Percentiles rank a stretch among this genome's conserved stretches.
phyloP scores from a whole-genome alignment of 2,329 filamentous ascomycete species.

The Cercospora sesami region DNA sequence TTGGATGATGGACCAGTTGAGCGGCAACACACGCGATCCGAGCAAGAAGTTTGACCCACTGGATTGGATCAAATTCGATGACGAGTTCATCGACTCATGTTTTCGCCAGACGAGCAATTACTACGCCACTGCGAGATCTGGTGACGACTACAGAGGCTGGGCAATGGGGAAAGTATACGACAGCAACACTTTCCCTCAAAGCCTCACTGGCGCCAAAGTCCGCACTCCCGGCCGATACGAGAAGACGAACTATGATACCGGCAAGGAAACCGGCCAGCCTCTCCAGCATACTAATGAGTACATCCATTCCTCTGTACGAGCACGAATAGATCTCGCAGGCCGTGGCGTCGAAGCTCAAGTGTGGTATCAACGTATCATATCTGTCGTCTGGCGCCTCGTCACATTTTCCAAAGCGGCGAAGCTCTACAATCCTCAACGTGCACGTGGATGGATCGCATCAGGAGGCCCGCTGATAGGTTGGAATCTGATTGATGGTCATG shows the following conservation, averaged over 20 bases:
- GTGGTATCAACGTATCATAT: slow-evolving; percentile 22
- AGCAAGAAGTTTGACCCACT: slow-evolving; percentile 29
- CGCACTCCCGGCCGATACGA: slow-evolving; percentile 38
- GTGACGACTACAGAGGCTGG: slow-evolving; percentile 33
- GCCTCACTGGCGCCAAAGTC: slow-evolving; percentile 32
- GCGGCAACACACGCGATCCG: slow-evolving; percentile 33
- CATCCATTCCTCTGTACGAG: slow-evolving; percentile 40
- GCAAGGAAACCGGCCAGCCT: slow-evolving; percentile 26
- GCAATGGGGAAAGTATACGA: slow-evolving; percentile 39
- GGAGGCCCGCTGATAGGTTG: slow-evolving; percentile 37
- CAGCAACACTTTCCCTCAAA: slow-evolving; percentile 39
- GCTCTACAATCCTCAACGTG: slow-evolving; percentile 30
- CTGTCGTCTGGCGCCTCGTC: slow-evolving; percentile 27
- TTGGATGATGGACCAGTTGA: slow-evolving; percentile 47
- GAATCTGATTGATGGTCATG: slow-evolving; percentile 37
- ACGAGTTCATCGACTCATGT: slow-evolving; percentile 36
- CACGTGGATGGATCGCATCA: slow-evolving; percentile 18
- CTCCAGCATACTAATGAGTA: slow-evolving; percentile 38
- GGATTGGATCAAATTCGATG: slow-evolving; percentile 42
- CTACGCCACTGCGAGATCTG: slow-evolving; percentile 23
- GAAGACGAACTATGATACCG: slow-evolving; percentile 34
- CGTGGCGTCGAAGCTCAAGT: slow-evolving; percentile 34
- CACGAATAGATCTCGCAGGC: slow-evolving; percentile 39
- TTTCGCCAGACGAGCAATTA: slow-evolving; percentile 32
- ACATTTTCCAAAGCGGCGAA: slow-evolving; percentile 19